Base-by-base conservation (phyloP, 2,329 filamentous ascomycete species). In the Arthrobotrys sphaeroides region DNA sequence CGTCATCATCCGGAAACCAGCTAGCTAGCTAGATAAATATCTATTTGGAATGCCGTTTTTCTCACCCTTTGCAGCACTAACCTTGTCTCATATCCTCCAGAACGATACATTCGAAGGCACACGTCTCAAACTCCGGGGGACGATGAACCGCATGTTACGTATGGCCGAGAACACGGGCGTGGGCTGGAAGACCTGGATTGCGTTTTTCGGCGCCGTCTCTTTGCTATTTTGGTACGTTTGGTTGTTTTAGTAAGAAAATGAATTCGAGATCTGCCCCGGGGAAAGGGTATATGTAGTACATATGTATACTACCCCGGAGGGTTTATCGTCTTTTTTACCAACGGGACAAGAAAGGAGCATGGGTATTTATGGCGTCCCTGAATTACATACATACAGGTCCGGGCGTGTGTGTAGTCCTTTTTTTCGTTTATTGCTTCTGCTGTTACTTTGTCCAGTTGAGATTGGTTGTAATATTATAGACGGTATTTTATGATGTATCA, bases 111-210 rank as follows among this genome's bases (percentile, higher is more conserved):
- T 98, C 81, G 94, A 98, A 82, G 89, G 88, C 80, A 96, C 94
- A 62, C 86, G 94, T 33, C 84, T 93, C 61, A 88, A 91, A 77
- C 85, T 99, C 77, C 88, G 90, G 47, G 93, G 94, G 64, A 98
- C 96, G 16, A 98, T 99, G 95, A 97, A 93, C 82, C 87, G 94
- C 73, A 99, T 99, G 95, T 84, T 98, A 78, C 82, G 94, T 64
- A 99, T 99, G 95, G 95, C 95, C 3, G 88, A 98, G 84, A 87
- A 89, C 80, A 96, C 94, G 1, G 95, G 95, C n/a, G 90, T 99
- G 7, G 90, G 93, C 80, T 99, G 95, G 95, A 94, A 88, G 83
- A 91, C 94, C 69, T 99, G 95, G 95, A 82, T 97, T 60, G 86
- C 85, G 45, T 99, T 99, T 84, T 97, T 99, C 82, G 86, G 89